Conservation (phyloP, 768 basidiomycete species). For the Termitomyces titanicus region DNA sequence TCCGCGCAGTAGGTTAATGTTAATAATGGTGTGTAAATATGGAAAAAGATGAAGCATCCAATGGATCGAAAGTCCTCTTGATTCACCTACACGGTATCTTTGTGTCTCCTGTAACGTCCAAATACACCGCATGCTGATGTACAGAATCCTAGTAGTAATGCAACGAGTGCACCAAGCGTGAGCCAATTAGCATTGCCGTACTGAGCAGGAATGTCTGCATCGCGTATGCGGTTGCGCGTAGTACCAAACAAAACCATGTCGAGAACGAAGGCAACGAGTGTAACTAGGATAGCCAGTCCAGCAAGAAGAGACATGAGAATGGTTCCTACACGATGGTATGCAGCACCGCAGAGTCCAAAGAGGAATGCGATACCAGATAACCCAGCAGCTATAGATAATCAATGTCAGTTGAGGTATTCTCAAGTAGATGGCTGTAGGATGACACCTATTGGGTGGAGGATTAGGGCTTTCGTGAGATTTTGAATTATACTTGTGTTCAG, state of each 20-base stretch:
- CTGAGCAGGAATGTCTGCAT: slow-evolving; percentile 42
- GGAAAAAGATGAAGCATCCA: neutral
- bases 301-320: slow-evolving; percentile 72
- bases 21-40: neutral
- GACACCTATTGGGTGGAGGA: slow-evolving; percentile 77
- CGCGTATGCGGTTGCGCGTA: slow-evolving; percentile 53
- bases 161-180: slow-evolving; percentile 67
- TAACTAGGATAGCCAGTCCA: slow-evolving; percentile 61
- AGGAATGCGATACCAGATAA: slow-evolving; percentile 61
- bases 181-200: slow-evolving; percentile 86
- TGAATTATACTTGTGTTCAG: slow-evolving; percentile 54
- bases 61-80: neutral
- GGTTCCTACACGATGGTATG: slow-evolving; percentile 68
- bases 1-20: neutral
- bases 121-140: slow-evolving; percentile 62
- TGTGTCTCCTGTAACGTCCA: slow-evolving; percentile 53
- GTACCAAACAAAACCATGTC: slow-evolving; percentile 82
- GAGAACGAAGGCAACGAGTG: slow-evolving; percentile 68
- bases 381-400: slow-evolving; percentile 45
- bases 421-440: slow-evolving; percentile 2
- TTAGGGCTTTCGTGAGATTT: slow-evolving; percentile 69
- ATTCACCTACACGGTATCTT: slow-evolving; percentile 14
- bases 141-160: slow-evolving; percentile 66
- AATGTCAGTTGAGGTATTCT: neutral
- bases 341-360: slow-evolving; percentile 63